Evolutionary conservation across 352 stramenopile genomes (phyloP).

Genomic region (Phytophthora meadii): DNA sequence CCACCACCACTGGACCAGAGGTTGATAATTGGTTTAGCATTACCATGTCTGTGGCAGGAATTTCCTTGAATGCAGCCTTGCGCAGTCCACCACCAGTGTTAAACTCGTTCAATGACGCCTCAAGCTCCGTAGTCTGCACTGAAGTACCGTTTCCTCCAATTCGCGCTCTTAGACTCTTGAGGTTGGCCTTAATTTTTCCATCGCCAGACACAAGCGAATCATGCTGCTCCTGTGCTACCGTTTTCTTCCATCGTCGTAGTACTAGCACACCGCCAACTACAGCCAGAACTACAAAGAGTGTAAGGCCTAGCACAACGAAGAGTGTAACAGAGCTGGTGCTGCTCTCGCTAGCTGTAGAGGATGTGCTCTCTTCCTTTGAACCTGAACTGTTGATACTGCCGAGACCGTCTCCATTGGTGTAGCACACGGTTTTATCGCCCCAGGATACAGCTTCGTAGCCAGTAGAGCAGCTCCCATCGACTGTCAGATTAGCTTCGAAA

Average conservation of each 20-base stretch:
- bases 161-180: slow-evolving; percentile 42
- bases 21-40: slow-evolving; percentile 49
- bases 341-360: slow-evolving; percentile 33
- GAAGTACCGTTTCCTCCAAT: slow-evolving; percentile 28
- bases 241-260: slow-evolving; percentile 66
- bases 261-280: slow-evolving; percentile 64
- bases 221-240: slow-evolving; percentile 42
- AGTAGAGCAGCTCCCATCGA: slow-evolving; percentile 46
- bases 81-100: slow-evolving; percentile 49
- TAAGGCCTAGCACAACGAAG: slow-evolving; percentile 53
- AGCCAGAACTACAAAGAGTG: slow-evolving; percentile 47
- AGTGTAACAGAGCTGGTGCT: slow-evolving; percentile 34
- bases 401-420: slow-evolving; percentile 48
- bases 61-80: slow-evolving; percentile 69
- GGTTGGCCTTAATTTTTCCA: slow-evolving; percentile 54
- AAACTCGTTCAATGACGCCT: slow-evolving; percentile 49
- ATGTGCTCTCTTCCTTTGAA: slow-evolving; percentile 39
- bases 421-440: slow-evolving; percentile 58
- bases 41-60: slow-evolving; percentile 46
- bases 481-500: slow-evolving; percentile 53
- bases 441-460: slow-evolving; percentile 63
- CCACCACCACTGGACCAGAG: slow-evolving; percentile 57
- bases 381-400: slow-evolving; percentile 46
- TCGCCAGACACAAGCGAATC: slow-evolving; percentile 31
- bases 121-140: slow-evolving; percentile 33